Base-by-base conservation (phyloP, 495 filamentous ascomycete genomes). In the Achaetomiella virescens region DNA sequence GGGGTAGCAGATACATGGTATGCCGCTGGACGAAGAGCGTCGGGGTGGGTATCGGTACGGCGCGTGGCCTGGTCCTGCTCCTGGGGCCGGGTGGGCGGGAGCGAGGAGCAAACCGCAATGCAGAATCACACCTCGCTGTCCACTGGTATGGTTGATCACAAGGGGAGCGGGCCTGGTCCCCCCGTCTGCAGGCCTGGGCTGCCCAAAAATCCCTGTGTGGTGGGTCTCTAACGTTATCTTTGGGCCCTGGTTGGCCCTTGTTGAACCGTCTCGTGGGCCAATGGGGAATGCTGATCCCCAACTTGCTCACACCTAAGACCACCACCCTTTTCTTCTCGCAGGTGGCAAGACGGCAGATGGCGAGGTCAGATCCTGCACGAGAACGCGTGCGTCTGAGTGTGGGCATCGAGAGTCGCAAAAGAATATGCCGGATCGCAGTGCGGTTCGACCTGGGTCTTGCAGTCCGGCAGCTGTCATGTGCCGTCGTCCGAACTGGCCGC, bases 231-330 rank as follows among this genome's bases (percentile, higher is more conserved):
- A n/a, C 42, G 56, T 40, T 59, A 47, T 48, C 42, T 36, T 43
- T 42, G 38, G 0, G 18, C 5, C 49, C n/a, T 58, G 57, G 50
- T 63, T 63, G 61, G 61, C 51, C 46, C 29, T 21, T 22, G 15
- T 53, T 22, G 27, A 52, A 33, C 40, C 36, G 22, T 4, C 8
- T 11, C 31, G 48, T 51, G 51, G 27, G 45, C 58, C 45, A 60
- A 60, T 60, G 52, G 44, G 38, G 25, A 48, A n/a, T 6, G 35
- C 20, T 0, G 21, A 6, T 6, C 6, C 27, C 36, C 36, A 48
- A 43, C n/a, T 27, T 36, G 22, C 35, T 29, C 21, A 18, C 40
- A 44, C 25, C 27, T 17, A 52, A 4, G 22, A 35, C 38, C 49
- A 31, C 47, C 33, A 21, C 52, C 44, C 21, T 36, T 31, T 41